A percentile compares a stretch with the other conserved stretches of the same genome.
Conservation (phyloP, 345 rosid species). For the Moricandia arvensis region DNA sequence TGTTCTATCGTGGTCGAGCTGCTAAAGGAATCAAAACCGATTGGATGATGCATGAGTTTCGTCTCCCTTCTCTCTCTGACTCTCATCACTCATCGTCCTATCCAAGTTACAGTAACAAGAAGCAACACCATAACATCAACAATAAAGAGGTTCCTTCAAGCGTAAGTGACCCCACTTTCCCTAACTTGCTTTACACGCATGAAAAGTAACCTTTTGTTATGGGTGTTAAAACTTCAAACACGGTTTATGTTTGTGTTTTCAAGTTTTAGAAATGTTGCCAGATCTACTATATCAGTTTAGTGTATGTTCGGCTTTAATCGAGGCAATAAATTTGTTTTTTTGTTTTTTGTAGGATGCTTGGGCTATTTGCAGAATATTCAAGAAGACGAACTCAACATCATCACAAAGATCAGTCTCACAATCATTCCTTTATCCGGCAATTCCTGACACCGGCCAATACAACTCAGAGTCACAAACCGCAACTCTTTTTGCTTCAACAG, state of each 20-base stretch:
- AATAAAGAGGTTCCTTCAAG: slow-evolving; percentile 58
- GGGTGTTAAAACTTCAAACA: background rate
- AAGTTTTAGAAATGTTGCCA: too few species aligned
- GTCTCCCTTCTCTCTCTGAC: slow-evolving; percentile 68
- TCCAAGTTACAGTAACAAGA: slow-evolving; percentile 21
- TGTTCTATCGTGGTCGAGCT: slow-evolving; percentile 90
- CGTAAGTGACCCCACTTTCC: slow-evolving; percentile 38
- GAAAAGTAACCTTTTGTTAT: background rate
- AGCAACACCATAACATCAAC: slow-evolving; percentile 20
- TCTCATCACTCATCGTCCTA: slow-evolving; percentile 36
- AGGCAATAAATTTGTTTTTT: too few species aligned
- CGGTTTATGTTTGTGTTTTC: background rate
- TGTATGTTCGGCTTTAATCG: too few species aligned
- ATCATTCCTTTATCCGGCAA: slow-evolving; percentile 41
- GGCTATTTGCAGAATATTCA: slow-evolving; percentile 98
- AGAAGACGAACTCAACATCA: slow-evolving; percentile 63
- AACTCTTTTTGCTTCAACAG: slow-evolving; percentile 22
- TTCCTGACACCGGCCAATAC: slow-evolving; percentile 17
- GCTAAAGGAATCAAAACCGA: slow-evolving; percentile 92
- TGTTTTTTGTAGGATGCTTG: slow-evolving; percentile 68
- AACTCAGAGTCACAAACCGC: slow-evolving; percentile 23
- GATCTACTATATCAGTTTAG: too few species aligned
- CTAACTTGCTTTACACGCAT: slow-evolving; percentile 14
- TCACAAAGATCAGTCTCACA: slow-evolving; percentile 69
- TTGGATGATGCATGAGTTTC: slow-evolving; percentile 99